Evolutionary conservation across 805 yeast species (phyloP).

Genomic region (Starmerella bombicola): DNA sequence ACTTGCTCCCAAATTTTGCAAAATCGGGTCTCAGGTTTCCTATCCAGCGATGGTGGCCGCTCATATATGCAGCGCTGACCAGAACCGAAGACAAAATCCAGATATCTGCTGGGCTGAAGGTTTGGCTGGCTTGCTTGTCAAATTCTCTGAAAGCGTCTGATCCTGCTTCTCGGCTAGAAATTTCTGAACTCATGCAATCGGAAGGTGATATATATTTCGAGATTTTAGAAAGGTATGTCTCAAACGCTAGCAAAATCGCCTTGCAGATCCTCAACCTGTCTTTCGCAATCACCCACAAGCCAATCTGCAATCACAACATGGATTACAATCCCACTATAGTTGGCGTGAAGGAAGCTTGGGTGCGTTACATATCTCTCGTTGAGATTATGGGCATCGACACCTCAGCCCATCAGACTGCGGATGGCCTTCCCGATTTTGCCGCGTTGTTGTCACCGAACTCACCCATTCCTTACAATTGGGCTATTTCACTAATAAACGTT

Average conservation of each 20-base stretch:
- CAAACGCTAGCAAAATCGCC: slow-evolving; percentile 37
- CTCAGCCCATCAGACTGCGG: slow-evolving; percentile 73
- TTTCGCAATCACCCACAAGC: slow-evolving; percentile 31
- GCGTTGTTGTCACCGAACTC: slow-evolving; percentile 40
- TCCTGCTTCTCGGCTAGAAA: neutral
- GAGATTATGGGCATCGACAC: slow-evolving; percentile 79
- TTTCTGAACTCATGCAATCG: neutral
- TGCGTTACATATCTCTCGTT: slow-evolving; percentile 55
- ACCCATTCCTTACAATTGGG: slow-evolving; percentile 55
- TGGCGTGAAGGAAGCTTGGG: slow-evolving; percentile 44
- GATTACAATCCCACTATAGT: slow-evolving; percentile 31
- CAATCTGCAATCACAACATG: slow-evolving; percentile 33
- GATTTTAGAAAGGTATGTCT: slow-evolving; percentile 3
- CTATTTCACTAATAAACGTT: slow-evolving; percentile 55
- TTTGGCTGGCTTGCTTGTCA: slow-evolving; percentile 13
- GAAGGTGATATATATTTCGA: slow-evolving; percentile 8
- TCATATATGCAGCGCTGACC: slow-evolving; percentile 2
- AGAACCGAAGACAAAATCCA: slow-evolving; percentile 6
- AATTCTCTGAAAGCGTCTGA: neutral
- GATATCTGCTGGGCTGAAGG: slow-evolving; percentile 10
- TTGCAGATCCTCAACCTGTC: slow-evolving; percentile 54
- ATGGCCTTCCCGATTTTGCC: slow-evolving; percentile 53
- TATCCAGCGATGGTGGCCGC: slow-evolving; percentile 10
- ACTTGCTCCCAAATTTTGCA: slow-evolving; percentile 4
- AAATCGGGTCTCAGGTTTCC: neutral